A percentile compares a stretch with the other conserved stretches of the same genome.
Evolutionary conservation across 345 rosid species (phyloP).

Genomic region (Erucastrum elatum): DNA sequence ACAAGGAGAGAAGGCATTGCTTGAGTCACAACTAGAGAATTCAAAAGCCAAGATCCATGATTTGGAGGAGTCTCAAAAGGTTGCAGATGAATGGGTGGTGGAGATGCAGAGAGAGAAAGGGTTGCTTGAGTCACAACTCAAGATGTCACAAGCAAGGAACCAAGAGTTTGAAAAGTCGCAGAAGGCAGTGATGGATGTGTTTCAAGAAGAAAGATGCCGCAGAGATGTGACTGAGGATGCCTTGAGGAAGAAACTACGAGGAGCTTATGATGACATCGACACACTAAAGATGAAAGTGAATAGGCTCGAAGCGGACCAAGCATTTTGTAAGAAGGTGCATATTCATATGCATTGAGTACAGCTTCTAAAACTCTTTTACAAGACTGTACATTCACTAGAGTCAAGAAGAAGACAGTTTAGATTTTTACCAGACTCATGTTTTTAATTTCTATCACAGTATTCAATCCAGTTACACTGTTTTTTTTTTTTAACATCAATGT

Average conservation of each 20-base stretch:
- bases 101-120: slow-evolving; percentile 6
- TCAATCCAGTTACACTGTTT: neutral
- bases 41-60: slow-evolving; percentile 5
- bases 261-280: slow-evolving; percentile 3
- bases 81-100: neutral
- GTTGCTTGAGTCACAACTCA: slow-evolving; percentile 16
- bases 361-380: neutral
- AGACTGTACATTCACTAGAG: neutral
- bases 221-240: slow-evolving; percentile 39
- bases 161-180: slow-evolving; percentile 15
- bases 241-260: slow-evolving; percentile 40
- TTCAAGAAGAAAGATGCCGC: slow-evolving; percentile 41
- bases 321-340: slow-evolving; percentile 2
- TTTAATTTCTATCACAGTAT: neutral
- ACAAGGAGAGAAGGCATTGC: neutral
- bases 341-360: neutral
- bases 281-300: slow-evolving; percentile 8
- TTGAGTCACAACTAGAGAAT: slow-evolving; percentile 16
- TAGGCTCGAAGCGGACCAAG: slow-evolving; percentile 8
- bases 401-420: neutral
- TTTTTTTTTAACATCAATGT: neutral
- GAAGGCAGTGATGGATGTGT: slow-evolving; percentile 2
- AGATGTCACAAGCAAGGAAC: slow-evolving; percentile 18
- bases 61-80: slow-evolving; percentile 6
- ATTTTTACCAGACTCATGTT: neutral